Base-by-base conservation (phyloP, 2,329 filamentous ascomycete genomes). In the Cordyceps militaris region DNA sequence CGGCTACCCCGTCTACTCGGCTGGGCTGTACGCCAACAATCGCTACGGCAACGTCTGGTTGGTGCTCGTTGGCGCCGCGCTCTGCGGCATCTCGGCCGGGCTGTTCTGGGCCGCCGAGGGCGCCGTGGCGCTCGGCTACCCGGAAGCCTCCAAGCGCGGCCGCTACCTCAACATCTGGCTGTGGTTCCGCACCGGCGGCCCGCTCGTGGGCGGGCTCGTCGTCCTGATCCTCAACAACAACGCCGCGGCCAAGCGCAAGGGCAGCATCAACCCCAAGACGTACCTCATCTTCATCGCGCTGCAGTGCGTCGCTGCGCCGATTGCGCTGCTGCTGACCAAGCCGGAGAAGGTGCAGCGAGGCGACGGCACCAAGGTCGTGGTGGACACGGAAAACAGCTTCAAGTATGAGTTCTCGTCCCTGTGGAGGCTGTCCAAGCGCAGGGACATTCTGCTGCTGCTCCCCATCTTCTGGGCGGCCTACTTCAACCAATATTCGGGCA, bases 61-160 rank as follows among this genome's bases (percentile, higher is more conserved):
- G 30, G 76, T 80, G 1, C 69, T 79, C 0, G 65, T 80, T 5
- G 78, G 77, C 19, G 74, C 77, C 3, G 76, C 73, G 1, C 67
- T 72, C 3, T 80, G 77, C 63, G 78, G 78, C 30, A 63, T 79
- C 24, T 75, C 73, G 1, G 77, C 77, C 0, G 77, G 76, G 1
- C 66, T 79, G 1, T 79, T 80, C 66, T 80, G 78, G 77, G 75
- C 76, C 0, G 71, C 72, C 9, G 78, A 80, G 63, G 78, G 76
- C 13, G 76, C 78, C 0, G 71, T 80, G 4, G 76, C 76, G 0
- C 66, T 79, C 11, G 77, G 76, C 0, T 80, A 80, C 48, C 75
- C 78, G 0, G 77, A 79, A 59, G 70, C 73, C 1, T 61, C 65
- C 2, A 79, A 78, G 59, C 66, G 77, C 49, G 78, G 76, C 2